These are phyloP conservation scores for Syzygium oleosum DNA, from an alignment of 345 rosid genomes.

Conservation along the genomic window DNA sequence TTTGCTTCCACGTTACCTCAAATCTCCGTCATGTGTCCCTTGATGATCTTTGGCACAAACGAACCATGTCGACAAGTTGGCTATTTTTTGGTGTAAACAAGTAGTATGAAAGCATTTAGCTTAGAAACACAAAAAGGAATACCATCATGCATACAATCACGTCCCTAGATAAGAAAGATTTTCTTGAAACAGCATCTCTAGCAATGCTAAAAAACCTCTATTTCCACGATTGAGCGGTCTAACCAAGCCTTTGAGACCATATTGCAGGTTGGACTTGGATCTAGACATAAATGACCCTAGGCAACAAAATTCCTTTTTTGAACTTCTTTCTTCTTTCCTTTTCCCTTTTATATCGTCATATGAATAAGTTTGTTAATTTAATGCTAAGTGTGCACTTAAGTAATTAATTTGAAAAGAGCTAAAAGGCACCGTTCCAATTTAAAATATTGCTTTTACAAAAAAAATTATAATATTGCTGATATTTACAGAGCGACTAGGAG, in stretches of 20 bases:
- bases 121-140: too few species aligned
- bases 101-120: too few species aligned
- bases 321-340: neutral
- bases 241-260: neutral
- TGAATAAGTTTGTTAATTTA: neutral
- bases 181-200: too few species aligned
- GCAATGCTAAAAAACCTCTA: too few species aligned
- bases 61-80: too few species aligned
- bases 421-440: neutral
- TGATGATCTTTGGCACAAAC: too few species aligned
- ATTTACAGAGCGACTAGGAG: neutral
- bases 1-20: too few species aligned
- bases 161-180: too few species aligned
- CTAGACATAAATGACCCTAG: neutral
- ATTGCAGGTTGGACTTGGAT: neutral
- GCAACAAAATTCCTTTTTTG: neutral
- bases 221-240: neutral
- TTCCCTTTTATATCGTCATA: neutral
- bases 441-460: neutral
- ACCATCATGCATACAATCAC: too few species aligned
- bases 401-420: neutral
- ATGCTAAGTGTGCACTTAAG: neutral
- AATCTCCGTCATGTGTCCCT: too few species aligned
- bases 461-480: too few species aligned
- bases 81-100: too few species aligned